These are phyloP conservation scores for Dentipellis sp. DNA, from an alignment of 768 basidiomycete species.

Conservation along the genomic window DNA sequence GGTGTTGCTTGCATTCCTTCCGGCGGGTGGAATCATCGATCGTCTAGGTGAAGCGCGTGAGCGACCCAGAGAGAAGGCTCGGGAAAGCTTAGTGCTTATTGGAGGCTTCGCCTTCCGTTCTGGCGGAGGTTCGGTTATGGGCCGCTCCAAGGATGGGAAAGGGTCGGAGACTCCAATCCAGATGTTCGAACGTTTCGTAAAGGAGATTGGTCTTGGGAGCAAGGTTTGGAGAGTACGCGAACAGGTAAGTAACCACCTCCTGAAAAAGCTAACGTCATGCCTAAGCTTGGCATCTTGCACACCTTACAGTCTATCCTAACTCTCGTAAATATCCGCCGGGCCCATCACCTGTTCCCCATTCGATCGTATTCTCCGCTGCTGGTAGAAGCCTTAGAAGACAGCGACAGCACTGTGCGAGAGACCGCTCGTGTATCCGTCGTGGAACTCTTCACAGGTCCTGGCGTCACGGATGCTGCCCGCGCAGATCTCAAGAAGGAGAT, in stretches of 20 bases:
- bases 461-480: slow-evolving; percentile 77
- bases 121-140: slow-evolving; percentile 33
- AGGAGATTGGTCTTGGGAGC: slow-evolving; percentile 64
- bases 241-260: slow-evolving; percentile 46
- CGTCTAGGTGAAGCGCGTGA: slow-evolving; percentile 74
- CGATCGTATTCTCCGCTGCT: slow-evolving; percentile 71
- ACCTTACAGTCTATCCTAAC: slow-evolving; percentile 40
- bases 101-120: slow-evolving; percentile 64
- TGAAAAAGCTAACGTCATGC: not conserved
- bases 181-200: slow-evolving; percentile 63
- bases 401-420: slow-evolving; percentile 83
- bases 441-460: slow-evolving; percentile 76
- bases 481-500: slow-evolving; percentile 92
- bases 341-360: slow-evolving; percentile 68
- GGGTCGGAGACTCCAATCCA: slow-evolving; percentile 58
- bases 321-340: slow-evolving; percentile 64
- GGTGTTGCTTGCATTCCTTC: slow-evolving; percentile 58
- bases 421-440: slow-evolving; percentile 75
- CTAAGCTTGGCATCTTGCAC: not conserved
- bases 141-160: slow-evolving; percentile 45
- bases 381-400: slow-evolving; percentile 83
- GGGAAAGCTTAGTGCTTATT: slow-evolving; percentile 65
- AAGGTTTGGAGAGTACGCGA: slow-evolving; percentile 85
- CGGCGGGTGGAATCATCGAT: slow-evolving; percentile 72
- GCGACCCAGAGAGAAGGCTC: slow-evolving; percentile 60